These are phyloP conservation scores for Fusarium anguioides DNA, from an alignment of 2,329 filamentous ascomycete genomes.

Conservation along the genomic window DNA sequence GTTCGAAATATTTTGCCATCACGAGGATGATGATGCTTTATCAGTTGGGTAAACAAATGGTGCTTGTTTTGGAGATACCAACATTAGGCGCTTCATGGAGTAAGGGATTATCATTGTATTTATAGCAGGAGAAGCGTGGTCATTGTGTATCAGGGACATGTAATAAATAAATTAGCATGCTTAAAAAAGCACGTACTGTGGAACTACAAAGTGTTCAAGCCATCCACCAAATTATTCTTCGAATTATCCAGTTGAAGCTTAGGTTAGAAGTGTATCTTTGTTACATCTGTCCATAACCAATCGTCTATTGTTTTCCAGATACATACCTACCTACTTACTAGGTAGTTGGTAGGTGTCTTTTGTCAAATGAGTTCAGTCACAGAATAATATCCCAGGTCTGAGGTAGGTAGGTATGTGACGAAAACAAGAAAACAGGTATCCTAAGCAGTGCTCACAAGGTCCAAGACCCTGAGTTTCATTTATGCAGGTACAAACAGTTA, in stretches of 20 bases:
- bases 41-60: not conserved
- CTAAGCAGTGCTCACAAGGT: no score
- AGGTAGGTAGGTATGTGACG: no score
- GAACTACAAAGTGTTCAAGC: not conserved
- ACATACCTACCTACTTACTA: no score
- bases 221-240: not conserved
- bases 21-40: slow-evolving; percentile 54
- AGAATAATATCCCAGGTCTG: not conserved
- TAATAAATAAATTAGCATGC: not conserved
- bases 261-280: not conserved
- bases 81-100: slow-evolving; percentile 25
- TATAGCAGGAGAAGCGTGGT: slow-evolving; percentile 4
- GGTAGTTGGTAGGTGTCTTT: no score
- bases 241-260: not conserved
- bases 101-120: slow-evolving; percentile 10
- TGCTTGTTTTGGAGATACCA: not conserved
- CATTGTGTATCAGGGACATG: slow-evolving; percentile 3
- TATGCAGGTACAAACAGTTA: slow-evolving; percentile 20
- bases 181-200: not conserved
- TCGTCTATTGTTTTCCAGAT: no score
- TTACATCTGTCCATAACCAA: not conserved
- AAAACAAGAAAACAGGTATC: no score
- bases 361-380: not conserved
- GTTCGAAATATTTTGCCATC: slow-evolving; percentile 68
- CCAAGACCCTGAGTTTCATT: not conserved